Evolutionary conservation across 169 alveolate genomes (phyloP), one percentile per base, ranked within the genome.

Genomic region (Eimeria necatrix): DNA sequence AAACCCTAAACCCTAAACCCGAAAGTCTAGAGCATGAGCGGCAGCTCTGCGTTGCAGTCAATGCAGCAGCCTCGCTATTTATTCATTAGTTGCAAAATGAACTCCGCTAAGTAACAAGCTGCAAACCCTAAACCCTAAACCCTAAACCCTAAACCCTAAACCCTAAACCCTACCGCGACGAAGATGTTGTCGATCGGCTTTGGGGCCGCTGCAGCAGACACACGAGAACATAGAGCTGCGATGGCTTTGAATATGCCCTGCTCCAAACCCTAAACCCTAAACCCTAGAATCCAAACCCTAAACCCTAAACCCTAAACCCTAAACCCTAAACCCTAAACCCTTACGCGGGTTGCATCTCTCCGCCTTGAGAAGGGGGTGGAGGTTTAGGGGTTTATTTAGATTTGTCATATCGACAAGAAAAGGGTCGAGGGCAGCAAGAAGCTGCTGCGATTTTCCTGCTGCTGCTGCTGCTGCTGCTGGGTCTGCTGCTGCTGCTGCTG

Each of bases 331-430:
- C 64, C 64, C 64, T 56, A 56, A 56, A 56, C 20, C 64, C 76
- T 64, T 64, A 64, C 76, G 41, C 5, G 76, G 26, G 9, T 10
- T n/a, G 26, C 76, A 64, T 9, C 76, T 10, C 26, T 64, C 76
- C 41, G 76, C 26, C 26, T 64, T 64, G 26, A 64, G 76, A 9
- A 64, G 76, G 41, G 76, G 76, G 20, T 64, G 20, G 32, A 64
- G 8, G 76, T 9, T n/a, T 8, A 64, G 14, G 5, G 14, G 76
- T n/a, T 64, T 64, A n/a, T 24, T 56, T 18, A 83, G 49, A 26
- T 83, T n/a, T 32, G 20, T n/a, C 76, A 56, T 83, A 53, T 83
- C 91, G 4, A 83, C 76, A 51, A 51, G 91, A 26, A 83, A 83
- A 4, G 91, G 91, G 60, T 83, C 53, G 59, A 83, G 74, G 14